Evolutionary conservation across 2,329 filamentous ascomycete species (phyloP).

Genomic region (Pyricularia grisea): DNA sequence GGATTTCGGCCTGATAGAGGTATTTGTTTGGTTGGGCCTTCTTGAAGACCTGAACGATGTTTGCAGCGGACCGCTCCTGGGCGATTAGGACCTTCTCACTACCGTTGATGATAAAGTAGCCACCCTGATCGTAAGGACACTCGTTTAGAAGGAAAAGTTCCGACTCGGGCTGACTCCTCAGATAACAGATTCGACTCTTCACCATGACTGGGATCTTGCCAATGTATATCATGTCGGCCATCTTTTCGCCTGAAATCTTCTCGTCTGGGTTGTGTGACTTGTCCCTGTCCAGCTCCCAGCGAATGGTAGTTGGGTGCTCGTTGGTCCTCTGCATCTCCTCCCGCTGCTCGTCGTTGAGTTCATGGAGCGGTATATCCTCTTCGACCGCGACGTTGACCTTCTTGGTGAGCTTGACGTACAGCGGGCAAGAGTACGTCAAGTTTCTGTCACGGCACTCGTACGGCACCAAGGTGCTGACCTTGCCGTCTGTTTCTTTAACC

Average conservation of each 20-base stretch:
- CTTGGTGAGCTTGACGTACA: constrained; percentile 83
- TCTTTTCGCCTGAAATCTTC: constrained; percentile 46
- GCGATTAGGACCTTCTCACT: constrained; percentile 98
- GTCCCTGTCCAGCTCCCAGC: constrained; percentile 52
- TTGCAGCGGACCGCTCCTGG: constrained; percentile 93
- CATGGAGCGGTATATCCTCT: constrained; percentile 53
- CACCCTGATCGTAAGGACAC: constrained; percentile 95
- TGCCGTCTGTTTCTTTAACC: constrained; percentile 87
- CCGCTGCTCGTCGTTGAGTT: constrained; percentile 58
- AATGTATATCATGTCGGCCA: constrained; percentile 73
- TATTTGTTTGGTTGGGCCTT: constrained; percentile 90
- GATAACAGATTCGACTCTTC: constrained; percentile 89
- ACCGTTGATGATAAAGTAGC: constrained; percentile 98
- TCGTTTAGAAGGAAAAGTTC: constrained; percentile 88
- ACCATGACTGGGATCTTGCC: constrained; percentile 97
- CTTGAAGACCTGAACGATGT: constrained; percentile 98
- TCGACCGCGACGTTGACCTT: constrained; percentile 78
- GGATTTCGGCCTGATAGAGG: constrained; percentile 89
- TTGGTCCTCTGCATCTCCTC: constrained; percentile 44
- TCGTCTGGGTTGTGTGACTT: constrained; percentile 38
- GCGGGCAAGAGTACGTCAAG: constrained; percentile 85
- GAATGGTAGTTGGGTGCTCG: constrained; percentile 46
- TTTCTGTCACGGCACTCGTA: constrained; percentile 95
- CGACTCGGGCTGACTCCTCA: constrained; percentile 75
- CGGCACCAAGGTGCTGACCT: constrained; percentile 74